These are phyloP conservation scores for Blastocystis sp. DNA, from an alignment of 352 stramenopile genomes.

Conservation along the genomic window DNA sequence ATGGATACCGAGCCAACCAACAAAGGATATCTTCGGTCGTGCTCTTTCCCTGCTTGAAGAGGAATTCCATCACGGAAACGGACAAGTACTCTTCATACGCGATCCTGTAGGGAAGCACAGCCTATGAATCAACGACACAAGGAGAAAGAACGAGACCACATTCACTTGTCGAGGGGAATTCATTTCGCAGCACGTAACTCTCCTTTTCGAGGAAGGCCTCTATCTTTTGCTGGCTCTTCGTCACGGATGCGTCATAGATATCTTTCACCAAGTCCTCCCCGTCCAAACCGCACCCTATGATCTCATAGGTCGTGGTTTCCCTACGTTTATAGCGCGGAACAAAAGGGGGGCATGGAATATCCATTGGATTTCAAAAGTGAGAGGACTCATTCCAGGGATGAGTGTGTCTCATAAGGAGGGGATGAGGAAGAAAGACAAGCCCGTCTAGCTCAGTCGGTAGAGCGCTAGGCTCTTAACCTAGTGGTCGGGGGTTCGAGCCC, in stretches of 20 bases:
- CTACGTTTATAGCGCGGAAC: constrained; percentile 45
- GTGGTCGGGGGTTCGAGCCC: constrained; percentile 35
- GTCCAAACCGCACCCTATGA: constrained; percentile 2
- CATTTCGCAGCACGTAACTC: constrained; percentile 43
- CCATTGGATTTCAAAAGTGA: too few relatives aligned
- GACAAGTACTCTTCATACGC: constrained; percentile 23
- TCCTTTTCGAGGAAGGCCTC: constrained; percentile 48
- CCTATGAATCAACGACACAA: background rate
- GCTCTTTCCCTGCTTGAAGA: constrained; percentile 1
- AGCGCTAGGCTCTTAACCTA: background rate
- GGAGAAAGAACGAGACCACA: constrained; percentile 32
- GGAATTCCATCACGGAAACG: constrained; percentile 24
- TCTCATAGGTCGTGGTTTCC: background rate
- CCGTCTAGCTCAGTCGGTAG: background rate
- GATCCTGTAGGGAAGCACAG: constrained; percentile 21
- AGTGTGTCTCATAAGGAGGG: background rate
- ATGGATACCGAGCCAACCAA: background rate
- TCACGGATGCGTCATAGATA: background rate
- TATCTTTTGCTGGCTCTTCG: constrained; percentile 9
- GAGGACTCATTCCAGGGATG: too few relatives aligned
- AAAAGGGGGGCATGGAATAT: constrained; percentile 28
- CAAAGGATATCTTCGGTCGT: constrained; percentile 49
- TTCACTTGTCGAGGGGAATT: constrained; percentile 12
- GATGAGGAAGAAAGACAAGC: background rate
- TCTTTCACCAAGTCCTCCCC: constrained; percentile 40